Evolutionary conservation across 192 early-diverging fungal genomes (phyloP), one percentile per base, ranked within the genome.

Genomic region (Pecoramyces ruminantium): DNA sequence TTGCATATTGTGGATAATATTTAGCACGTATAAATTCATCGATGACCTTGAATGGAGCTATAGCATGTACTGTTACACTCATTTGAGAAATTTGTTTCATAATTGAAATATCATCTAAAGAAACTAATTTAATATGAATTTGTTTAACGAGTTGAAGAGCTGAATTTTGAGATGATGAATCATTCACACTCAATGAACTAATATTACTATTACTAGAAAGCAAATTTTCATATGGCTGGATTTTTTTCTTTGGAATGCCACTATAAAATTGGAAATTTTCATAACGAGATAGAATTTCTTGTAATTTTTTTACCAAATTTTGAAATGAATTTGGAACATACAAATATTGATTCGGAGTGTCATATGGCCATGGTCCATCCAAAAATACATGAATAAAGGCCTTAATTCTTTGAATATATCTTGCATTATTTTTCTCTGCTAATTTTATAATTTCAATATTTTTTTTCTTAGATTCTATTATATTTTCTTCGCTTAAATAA

Each of bases 1-100:
- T 67, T 4, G 51, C 51, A 67, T 67, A 67, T 67, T 67, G 51
- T 67, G 51, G 51, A 67, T 67, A 67, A 67, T n/a, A 67, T 9
- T 67, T 67, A 8, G 51, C 79, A 94, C 81, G 14, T 90, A 87
- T 5, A 88, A 86, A 18, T 90, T 89, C 27, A 97, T 96, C 94
- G 13, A 97, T 79, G 0, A 90, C 89, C 29, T 89, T 87, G 83
- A 95, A 94, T 0, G 95, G 93, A 6, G 94, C 93, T 13, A 97
- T 87, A 8, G 96, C 95, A 84, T 97, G 95, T 21, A 96, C 91
- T 13, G 91, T 92, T 13, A 97, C 90, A 9, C 93, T 85, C 17
- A 94, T 78, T 29, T 88, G 83, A 29, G 87, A 82, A 38, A 86
- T 88, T 18, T 78, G 79, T n/a, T 79, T 80, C n/a, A 91, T 87